These are phyloP conservation scores for Pyronema domesticum DNA, from an alignment of 495 filamentous ascomycete genomes.

Conservation along the genomic window DNA sequence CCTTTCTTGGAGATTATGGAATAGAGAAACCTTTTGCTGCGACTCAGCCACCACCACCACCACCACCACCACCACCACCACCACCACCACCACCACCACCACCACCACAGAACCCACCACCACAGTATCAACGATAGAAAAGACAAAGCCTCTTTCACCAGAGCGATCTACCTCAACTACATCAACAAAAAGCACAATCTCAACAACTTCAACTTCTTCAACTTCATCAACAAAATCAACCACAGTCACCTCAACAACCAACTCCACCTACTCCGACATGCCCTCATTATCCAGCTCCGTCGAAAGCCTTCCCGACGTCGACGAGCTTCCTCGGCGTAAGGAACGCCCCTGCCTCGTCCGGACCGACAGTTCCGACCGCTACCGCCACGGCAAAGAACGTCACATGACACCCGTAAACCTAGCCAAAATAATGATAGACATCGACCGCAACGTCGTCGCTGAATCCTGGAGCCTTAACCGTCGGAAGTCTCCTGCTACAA, in stretches of 20 bases:
- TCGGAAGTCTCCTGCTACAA: neutral
- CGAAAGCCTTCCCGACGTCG: constrained; percentile 60
- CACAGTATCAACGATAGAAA: constrained; percentile 26
- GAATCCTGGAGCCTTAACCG: constrained; percentile 17
- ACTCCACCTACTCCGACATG: constrained; percentile 34
- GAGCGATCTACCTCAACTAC: constrained; percentile 6
- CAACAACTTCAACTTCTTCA: constrained; percentile 30
- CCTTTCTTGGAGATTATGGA: constrained; percentile 91
- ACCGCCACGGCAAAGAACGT: constrained; percentile 42
- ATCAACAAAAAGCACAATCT: constrained; percentile 14
- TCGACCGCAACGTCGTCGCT: constrained; percentile 17
- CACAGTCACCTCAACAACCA: constrained; percentile 10
- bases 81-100: constrained; percentile 25
- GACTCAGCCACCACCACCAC: constrained; percentile 34
- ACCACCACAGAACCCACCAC: constrained; percentile 31
- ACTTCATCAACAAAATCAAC: constrained; percentile 26
- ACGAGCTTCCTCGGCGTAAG: constrained; percentile 31
- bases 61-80: constrained; percentile 25
- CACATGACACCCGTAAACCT: constrained; percentile 56
- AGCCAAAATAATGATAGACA: constrained; percentile 23
- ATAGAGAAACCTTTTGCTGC: constrained; percentile 88
- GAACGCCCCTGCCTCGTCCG: constrained; percentile 19
- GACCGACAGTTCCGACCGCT: constrained; percentile 14
- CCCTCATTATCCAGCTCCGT: constrained; percentile 85
- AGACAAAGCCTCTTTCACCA: neutral